These are phyloP conservation scores for Clarireedia hainanense DNA, from an alignment of 2,329 filamentous ascomycete species.

Conservation along the genomic window DNA sequence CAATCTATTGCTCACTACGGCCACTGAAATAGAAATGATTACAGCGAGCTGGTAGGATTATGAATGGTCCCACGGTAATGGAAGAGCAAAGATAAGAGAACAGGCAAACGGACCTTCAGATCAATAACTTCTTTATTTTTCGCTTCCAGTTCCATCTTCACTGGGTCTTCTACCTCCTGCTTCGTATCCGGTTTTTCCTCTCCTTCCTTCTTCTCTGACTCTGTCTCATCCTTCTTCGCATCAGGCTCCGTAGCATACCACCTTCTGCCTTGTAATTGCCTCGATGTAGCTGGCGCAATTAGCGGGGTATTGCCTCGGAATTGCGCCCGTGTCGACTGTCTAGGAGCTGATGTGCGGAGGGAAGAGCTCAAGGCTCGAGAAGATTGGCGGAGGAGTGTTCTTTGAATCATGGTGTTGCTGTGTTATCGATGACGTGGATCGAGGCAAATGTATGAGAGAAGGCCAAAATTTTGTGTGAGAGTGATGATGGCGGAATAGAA, in stretches of 20 bases:
- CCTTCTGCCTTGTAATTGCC: constrained; percentile 15
- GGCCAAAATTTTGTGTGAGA: constrained; percentile 10
- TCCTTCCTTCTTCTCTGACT: constrained; percentile 30
- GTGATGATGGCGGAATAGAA: constrained; percentile 6
- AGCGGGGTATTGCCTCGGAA: constrained; percentile 11
- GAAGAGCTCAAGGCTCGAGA: constrained; percentile 34
- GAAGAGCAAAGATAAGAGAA: not conserved
- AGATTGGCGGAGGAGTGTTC: constrained; percentile 40
- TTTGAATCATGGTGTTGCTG: constrained; percentile 38
- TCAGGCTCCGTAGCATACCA: constrained; percentile 36
- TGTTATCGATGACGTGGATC: constrained; percentile 8
- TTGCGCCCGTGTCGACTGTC: constrained; percentile 13
- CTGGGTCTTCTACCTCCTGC: constrained; percentile 37
- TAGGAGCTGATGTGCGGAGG: constrained; percentile 17
- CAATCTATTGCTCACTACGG: not conserved
- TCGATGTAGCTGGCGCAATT: constrained; percentile 4
- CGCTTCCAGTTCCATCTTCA: constrained; percentile 61
- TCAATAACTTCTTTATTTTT: constrained; percentile 69
- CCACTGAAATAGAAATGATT: no score
- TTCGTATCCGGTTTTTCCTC: constrained; percentile 30
- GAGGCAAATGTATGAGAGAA: not conserved
- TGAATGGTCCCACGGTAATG: no score
- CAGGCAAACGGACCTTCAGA: constrained; percentile 62
- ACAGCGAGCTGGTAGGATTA: not conserved
- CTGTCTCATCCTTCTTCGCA: constrained; percentile 35